Evolutionary conservation across 805 yeast genomes (phyloP).

Genomic region (Blastobotrys terrestris): DNA sequence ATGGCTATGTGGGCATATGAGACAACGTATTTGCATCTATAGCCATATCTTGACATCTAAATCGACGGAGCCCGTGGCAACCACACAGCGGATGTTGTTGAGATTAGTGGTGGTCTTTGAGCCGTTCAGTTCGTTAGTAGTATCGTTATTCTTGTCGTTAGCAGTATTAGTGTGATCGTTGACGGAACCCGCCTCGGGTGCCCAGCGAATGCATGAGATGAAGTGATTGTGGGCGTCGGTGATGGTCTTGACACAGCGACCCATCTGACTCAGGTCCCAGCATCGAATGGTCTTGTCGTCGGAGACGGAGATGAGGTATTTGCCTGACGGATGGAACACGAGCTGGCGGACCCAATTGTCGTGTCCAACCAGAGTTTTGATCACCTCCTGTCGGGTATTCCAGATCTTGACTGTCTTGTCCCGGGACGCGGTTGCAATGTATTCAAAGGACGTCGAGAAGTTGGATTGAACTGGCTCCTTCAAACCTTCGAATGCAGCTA

Average conservation of each 20-base stretch:
- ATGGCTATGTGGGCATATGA: no score
- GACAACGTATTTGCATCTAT: conserved; percentile 14
- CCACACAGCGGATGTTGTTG: conserved; percentile 50
- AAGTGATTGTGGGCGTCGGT: conserved; percentile 67
- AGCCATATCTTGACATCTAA: conserved; percentile 51
- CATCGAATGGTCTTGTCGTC: conserved; percentile 73
- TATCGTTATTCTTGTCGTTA: conserved; percentile 12
- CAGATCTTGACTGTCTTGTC: conserved; percentile 71
- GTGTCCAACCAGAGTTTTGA: conserved; percentile 64
- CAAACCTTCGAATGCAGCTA: conserved; percentile 41
- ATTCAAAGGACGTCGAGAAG: conserved; percentile 36
- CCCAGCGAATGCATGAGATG: conserved; percentile 48
- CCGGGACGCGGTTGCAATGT: conserved; percentile 72
- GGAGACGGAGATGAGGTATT: conserved; percentile 59
- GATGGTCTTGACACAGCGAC: conserved; percentile 46
- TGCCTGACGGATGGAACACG: conserved; percentile 68
- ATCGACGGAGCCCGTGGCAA: conserved; percentile 62
- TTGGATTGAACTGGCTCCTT: conserved; percentile 28
- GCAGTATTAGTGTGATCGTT: conserved; percentile 20
- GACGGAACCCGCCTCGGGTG: conserved; percentile 23
- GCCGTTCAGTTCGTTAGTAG: conserved; percentile 18
- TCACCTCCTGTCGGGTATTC: conserved; percentile 57
- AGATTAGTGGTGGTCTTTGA: conserved; percentile 29
- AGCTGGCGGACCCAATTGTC: conserved; percentile 79
- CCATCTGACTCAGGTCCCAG: conserved; percentile 59